A percentile compares a stretch with the other conserved stretches of the same genome.
Conservation (phyloP, 495 filamentous ascomycete species). For the Amphirosellinia nigrospora region DNA sequence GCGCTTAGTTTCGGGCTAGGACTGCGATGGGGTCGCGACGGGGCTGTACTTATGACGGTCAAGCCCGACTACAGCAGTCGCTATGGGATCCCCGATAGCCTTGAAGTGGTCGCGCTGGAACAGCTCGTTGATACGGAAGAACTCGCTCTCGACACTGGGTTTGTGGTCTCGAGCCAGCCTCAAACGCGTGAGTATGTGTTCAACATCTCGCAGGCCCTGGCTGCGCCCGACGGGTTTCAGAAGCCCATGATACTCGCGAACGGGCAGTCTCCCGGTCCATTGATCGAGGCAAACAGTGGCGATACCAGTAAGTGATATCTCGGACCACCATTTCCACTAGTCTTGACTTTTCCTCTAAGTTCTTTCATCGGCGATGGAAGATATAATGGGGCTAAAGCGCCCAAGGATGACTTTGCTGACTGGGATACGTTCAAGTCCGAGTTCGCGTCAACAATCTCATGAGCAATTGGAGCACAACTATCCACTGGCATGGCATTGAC, state of each 20-base stretch:
- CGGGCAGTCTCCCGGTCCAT: constrained; percentile 61
- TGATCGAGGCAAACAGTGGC: constrained; percentile 57
- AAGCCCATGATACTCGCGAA: constrained; percentile 62
- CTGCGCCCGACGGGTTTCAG: constrained; percentile 57
- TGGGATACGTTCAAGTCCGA: constrained; percentile 8
- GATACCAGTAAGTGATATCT: constrained; percentile 40
- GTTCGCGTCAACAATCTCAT: constrained; percentile 38
- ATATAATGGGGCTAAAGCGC: background rate
- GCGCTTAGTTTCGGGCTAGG: constrained; percentile 33
- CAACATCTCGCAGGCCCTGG: constrained; percentile 34
- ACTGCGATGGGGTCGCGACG: constrained; percentile 24
- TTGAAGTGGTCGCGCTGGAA: constrained; percentile 25
- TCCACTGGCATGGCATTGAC: constrained; percentile 46
- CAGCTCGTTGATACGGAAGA: constrained; percentile 35
- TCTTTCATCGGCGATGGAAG: background rate
- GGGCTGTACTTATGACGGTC: background rate
- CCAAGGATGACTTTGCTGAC: constrained; percentile 1
- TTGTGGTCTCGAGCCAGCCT: constrained; percentile 23
- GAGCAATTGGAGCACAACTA: constrained; percentile 34
- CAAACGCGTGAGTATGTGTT: constrained; percentile 36
- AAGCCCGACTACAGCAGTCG: constrained; percentile 14
- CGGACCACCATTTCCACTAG: background rate
- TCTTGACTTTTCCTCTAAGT: background rate
- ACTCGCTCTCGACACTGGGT: constrained; percentile 36
- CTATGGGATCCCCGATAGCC: constrained; percentile 26